Conservation (phyloP, 179 eudicot species). For the Carnegiea gigantea region DNA sequence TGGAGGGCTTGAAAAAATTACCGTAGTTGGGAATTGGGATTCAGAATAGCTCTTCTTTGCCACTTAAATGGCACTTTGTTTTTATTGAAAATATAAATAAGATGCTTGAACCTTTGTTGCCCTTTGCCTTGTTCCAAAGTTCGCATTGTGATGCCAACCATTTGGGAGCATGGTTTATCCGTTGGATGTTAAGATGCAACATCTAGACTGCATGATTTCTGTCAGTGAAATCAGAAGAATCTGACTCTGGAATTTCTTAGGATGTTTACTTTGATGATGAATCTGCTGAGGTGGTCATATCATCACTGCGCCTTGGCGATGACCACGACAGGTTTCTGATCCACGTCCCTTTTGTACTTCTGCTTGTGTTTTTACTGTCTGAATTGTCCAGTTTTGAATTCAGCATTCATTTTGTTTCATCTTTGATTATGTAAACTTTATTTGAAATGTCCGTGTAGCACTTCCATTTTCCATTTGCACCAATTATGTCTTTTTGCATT, state of each 20-base stretch:
- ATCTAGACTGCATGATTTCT: not conserved
- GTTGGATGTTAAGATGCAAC: not conserved
- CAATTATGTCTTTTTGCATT: not conserved
- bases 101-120: not conserved
- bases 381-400: not conserved
- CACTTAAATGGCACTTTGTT: not conserved
- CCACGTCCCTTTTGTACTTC: not conserved
- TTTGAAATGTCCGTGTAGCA: not conserved
- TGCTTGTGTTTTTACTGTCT: not conserved
- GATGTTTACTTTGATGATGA: slow-evolving; percentile 95
- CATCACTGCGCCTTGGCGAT: slow-evolving; percentile 89
- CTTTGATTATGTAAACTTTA: not conserved
- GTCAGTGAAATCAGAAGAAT: slow-evolving; percentile 2
- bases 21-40: no score
- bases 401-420: not conserved
- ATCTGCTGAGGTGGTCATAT: slow-evolving; percentile 95
- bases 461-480: not conserved
- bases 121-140: not conserved
- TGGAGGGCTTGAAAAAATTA: no score
- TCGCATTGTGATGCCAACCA: not conserved
- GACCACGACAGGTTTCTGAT: slow-evolving; percentile 67
- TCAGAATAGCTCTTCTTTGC: not conserved
- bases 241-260: slow-evolving; percentile 38
- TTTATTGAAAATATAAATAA: not conserved
- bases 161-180: not conserved